phyloP scores from a whole-genome alignment of 1,284 basidiomycete genomes.

The Wolfiporia cocos region DNA sequence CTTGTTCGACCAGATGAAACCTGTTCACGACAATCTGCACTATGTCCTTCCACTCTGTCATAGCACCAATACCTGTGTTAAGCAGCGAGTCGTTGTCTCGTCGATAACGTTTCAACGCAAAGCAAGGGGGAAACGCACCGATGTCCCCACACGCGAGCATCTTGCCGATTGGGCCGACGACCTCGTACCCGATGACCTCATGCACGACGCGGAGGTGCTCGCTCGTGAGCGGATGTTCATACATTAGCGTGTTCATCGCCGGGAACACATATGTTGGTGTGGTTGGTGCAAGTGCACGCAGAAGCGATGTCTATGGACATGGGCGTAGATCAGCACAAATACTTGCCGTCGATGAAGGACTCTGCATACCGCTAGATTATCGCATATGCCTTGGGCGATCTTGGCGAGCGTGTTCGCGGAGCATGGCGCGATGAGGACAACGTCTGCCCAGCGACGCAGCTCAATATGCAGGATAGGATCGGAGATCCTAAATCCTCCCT shows the following conservation, averaged over 20 bases:
- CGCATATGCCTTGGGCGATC: slow-evolving; percentile 83
- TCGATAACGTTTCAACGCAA: too few relatives aligned
- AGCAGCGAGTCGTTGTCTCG: too few relatives aligned
- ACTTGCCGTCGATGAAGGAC: background rate
- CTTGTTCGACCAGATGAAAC: slow-evolving; percentile 38
- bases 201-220: slow-evolving; percentile 70
- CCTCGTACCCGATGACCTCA: slow-evolving; percentile 72
- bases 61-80: slow-evolving; percentile 74
- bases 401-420: slow-evolving; percentile 95
- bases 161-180: slow-evolving; percentile 86
- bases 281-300: slow-evolving; percentile 78
- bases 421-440: slow-evolving; percentile 92
- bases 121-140: slow-evolving; percentile 38
- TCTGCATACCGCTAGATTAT: slow-evolving; percentile 79
- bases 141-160: slow-evolving; percentile 89
- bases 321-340: too few relatives aligned
- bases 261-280: slow-evolving; percentile 90
- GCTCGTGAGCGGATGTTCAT: slow-evolving; percentile 87
- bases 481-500: slow-evolving; percentile 65
- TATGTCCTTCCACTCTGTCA: slow-evolving; percentile 89
- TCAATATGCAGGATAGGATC: slow-evolving; percentile 97
- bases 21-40: slow-evolving; percentile 60
- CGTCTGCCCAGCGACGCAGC: slow-evolving; percentile 92
- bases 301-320: slow-evolving; percentile 69
- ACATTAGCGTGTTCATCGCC: slow-evolving; percentile 99